Evolutionary conservation across 352 stramenopile genomes (phyloP).

Genomic region (Globisporangium orthogonon): DNA sequence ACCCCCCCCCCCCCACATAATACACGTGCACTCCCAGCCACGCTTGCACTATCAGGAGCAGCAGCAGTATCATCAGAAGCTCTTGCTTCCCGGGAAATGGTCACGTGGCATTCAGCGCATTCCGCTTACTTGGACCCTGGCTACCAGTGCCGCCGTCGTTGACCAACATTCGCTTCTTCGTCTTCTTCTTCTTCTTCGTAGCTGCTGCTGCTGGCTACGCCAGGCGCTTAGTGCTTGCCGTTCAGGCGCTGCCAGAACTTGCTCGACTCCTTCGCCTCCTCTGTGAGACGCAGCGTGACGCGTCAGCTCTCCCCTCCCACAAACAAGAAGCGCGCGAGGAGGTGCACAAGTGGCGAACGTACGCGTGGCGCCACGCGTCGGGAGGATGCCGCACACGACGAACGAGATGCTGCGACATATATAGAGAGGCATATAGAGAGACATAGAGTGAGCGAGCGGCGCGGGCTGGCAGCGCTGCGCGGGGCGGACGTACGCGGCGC

Average conservation of each 20-base stretch:
- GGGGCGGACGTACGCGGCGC: slow-evolving; percentile 42
- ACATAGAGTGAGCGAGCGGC: no score
- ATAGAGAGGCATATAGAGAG: neutral
- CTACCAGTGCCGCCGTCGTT: neutral
- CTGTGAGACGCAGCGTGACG: slow-evolving; percentile 12
- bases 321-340: no score
- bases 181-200: neutral
- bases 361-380: slow-evolving; percentile 62
- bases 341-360: slow-evolving; percentile 13
- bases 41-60: no score
- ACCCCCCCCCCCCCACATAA: neutral
- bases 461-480: no score
- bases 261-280: slow-evolving; percentile 80
- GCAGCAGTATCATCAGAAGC: no score
- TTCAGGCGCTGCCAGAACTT: slow-evolving; percentile 86
- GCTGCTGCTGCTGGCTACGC: neutral
- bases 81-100: neutral
- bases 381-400: slow-evolving; percentile 79
- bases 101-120: neutral
- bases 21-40: neutral
- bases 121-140: neutral
- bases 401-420: slow-evolving; percentile 41
- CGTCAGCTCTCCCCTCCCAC: neutral
- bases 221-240: slow-evolving; percentile 72
- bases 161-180: neutral